Base-by-base conservation (phyloP, 164 flowering plant genomes). In the Taxillus chinensis region DNA sequence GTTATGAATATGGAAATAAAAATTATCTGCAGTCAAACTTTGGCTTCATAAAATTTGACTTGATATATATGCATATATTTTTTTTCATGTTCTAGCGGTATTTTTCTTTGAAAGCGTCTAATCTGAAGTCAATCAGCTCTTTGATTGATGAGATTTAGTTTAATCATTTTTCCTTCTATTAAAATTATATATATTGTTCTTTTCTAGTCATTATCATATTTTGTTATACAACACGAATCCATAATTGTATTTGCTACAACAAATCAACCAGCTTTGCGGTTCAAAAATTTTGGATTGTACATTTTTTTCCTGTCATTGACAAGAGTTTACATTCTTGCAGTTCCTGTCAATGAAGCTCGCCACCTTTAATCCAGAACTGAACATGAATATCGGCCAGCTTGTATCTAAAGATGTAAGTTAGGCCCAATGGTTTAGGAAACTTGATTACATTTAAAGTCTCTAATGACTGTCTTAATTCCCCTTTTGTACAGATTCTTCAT, bases 291-390 rank as follows among this genome's bases (percentile, higher is more conserved):
- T 5, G 7, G 46, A 5, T 1, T 43, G 46, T 9, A 6, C 10
- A 43, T 9, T 8, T 2, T 48, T 11, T 7, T 48, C 2, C 3
- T 3, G 9, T 3, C 9, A 3, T 48, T 11, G 12, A 48, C 13
- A 11, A 2, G 9, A 7, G 13, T 48, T 48, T 11, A 4, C 4
- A 2, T 48, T 70, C 43, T 64, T 79, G 76, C 84, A 89, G 95
- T 89, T 89, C 69, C 69, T 89, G 63, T 92, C 98, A 9, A 92
- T 92, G 98, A 92, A 92, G 74, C 89, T 92, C 56, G 89, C 98
- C 11, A 82, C 96, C 54, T 90, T 92, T 66, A 89, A 87, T 75
- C 96, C 98, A 12, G 96, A 85, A 60, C 56, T 90, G 54, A 80
- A 83, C 69, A 66, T 86, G 53, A 90, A 87, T 65, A 65, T 92